phyloP scores from a whole-genome alignment of 306 rosid species.

The Parietaria judaica region DNA sequence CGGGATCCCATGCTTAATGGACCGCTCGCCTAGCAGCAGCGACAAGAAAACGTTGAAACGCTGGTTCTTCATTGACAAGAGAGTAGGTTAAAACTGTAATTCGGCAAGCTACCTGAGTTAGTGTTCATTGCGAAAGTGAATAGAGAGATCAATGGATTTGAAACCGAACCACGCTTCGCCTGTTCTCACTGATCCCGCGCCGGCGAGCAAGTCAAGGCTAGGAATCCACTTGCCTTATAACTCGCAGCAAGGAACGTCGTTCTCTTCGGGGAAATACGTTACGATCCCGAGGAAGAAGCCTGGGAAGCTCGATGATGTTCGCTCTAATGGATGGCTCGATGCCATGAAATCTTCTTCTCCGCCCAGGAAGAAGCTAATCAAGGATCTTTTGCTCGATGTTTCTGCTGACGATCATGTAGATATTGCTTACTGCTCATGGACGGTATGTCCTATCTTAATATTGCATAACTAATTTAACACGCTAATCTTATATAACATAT shows the following conservation, averaged over 20 bases:
- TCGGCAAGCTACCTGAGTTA: too few relatives aligned
- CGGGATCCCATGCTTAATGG: slow-evolving; percentile 61
- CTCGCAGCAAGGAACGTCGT: slow-evolving; percentile 56
- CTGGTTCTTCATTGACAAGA: slow-evolving; percentile 92
- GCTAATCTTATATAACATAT: too few relatives aligned
- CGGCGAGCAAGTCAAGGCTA: slow-evolving; percentile 67
- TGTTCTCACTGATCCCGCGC: slow-evolving; percentile 63
- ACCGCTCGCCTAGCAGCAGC: slow-evolving; percentile 51
- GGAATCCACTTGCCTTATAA: slow-evolving; percentile 42
- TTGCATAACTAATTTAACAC: not conserved
- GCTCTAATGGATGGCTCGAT: slow-evolving; percentile 86
- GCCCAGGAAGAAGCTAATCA: slow-evolving; percentile 58
- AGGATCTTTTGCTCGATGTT: slow-evolving; percentile 36
- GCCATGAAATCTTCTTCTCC: slow-evolving; percentile 97
- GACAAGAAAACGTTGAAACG: slow-evolving; percentile 78
- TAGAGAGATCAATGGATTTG: slow-evolving; percentile 49
- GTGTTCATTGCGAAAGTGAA: not conserved
- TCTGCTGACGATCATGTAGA: slow-evolving; percentile 49
- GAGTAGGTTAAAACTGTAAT: slow-evolving; percentile 48
- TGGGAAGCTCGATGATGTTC: slow-evolving; percentile 62
- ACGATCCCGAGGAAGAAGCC: slow-evolving; percentile 53
- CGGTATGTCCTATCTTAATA: slow-evolving; percentile 30
- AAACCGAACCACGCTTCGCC: slow-evolving; percentile 55
- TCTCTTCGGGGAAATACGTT: slow-evolving; percentile 40
- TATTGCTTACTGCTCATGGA: slow-evolving; percentile 49